These are phyloP conservation scores for Tuber melanosporum DNA, from an alignment of 495 filamentous ascomycete genomes.

Conservation along the genomic window DNA sequence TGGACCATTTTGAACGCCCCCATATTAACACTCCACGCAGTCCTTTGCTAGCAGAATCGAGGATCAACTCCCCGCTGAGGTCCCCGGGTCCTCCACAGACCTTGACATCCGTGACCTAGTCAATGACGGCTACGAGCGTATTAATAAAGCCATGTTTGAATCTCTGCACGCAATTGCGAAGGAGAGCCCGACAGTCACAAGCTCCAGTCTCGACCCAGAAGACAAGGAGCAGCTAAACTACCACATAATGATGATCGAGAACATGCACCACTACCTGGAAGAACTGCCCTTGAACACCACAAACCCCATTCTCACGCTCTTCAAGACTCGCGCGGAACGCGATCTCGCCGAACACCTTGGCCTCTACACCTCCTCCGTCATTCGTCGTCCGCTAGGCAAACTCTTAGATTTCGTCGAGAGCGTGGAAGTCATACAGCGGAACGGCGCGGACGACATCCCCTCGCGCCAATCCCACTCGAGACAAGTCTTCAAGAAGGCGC, in stretches of 20 bases:
- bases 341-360: conserved; percentile 85
- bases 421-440: conserved; percentile 61
- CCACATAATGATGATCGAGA: conserved; percentile 93
- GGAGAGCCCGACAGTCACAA: conserved; percentile 63
- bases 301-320: conserved; percentile 70
- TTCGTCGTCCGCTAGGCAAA: conserved; percentile 81
- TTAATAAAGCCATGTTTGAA: conserved; percentile 96
- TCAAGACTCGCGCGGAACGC: conserved; percentile 64
- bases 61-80: conserved; percentile 37
- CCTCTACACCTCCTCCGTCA: conserved; percentile 78
- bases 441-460: conserved; percentile 53
- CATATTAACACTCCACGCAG: conserved; percentile 14
- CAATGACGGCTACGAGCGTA: conserved; percentile 77
- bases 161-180: conserved; percentile 91
- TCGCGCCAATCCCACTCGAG: conserved; percentile 71
- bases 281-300: conserved; percentile 63
- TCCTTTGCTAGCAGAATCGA: conserved; percentile 39
- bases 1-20: background rate
- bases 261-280: conserved; percentile 95
- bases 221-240: conserved; percentile 95
- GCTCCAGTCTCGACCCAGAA: conserved; percentile 59
- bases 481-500: conserved; percentile 71
- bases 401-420: conserved; percentile 77
- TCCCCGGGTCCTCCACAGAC: conserved; percentile 49
- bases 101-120: conserved; percentile 65